phyloP scores from a whole-genome alignment of 2,329 filamentous ascomycete genomes.

The Myriosclerotinia duriaeana region DNA sequence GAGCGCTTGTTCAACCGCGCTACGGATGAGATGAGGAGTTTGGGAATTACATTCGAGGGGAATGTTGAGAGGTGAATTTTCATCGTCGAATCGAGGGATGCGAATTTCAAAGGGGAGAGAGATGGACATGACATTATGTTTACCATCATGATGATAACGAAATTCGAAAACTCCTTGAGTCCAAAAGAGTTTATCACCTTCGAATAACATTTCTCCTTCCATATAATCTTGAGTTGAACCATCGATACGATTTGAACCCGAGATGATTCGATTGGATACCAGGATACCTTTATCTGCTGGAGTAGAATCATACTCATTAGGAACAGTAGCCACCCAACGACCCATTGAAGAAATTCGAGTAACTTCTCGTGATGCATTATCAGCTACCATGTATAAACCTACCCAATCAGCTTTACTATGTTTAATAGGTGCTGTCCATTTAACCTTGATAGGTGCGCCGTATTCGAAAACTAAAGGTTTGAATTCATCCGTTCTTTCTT shows the following conservation, averaged over 20 bases:
- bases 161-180: conserved; percentile 95
- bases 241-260: conserved; percentile 46
- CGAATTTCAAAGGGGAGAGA: conserved; percentile 90
- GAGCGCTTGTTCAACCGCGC: conserved; percentile 72
- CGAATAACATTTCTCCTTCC: conserved; percentile 80
- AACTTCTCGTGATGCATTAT: conserved; percentile 81
- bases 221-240: conserved; percentile 59
- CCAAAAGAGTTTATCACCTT: conserved; percentile 96
- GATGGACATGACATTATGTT: conserved; percentile 90
- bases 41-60: conserved; percentile 46
- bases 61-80: conserved; percentile 49
- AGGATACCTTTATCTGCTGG: conserved; percentile 76
- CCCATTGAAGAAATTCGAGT: conserved; percentile 84
- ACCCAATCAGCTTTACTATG: conserved; percentile 95
- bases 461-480: conserved; percentile 83
- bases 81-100: conserved; percentile 75
- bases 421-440: conserved; percentile 83
- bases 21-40: conserved; percentile 60
- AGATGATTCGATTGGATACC: conserved; percentile 61
- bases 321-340: conserved; percentile 81
- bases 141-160: conserved; percentile 90
- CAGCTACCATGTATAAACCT: conserved; percentile 91
- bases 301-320: conserved; percentile 71
- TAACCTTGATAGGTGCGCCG: conserved; percentile 83
- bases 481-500: conserved; percentile 58